Conservation (phyloP, 2,329 filamentous ascomycete genomes). For the Colletotrichum sp. region DNA sequence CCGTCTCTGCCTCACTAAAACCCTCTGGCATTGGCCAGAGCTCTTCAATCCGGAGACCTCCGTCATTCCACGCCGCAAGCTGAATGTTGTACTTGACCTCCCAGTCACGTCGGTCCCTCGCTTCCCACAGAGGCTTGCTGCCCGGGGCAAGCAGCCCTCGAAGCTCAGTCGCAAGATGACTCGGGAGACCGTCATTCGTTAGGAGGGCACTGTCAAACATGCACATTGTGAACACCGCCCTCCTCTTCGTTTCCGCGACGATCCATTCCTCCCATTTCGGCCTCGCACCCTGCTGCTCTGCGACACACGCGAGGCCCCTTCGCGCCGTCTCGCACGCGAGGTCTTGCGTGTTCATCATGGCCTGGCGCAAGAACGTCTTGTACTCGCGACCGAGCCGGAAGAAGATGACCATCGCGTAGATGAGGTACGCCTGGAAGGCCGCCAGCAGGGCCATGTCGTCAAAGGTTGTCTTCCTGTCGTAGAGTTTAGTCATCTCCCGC, state of each 20-base stretch:
- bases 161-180: slow-evolving; percentile 55
- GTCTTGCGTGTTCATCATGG: slow-evolving; percentile 55
- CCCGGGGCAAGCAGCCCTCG: slow-evolving; percentile 45
- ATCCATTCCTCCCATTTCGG: slow-evolving; percentile 61
- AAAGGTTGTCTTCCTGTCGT: slow-evolving; percentile 27
- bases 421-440: slow-evolving; percentile 57
- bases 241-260: slow-evolving; percentile 54
- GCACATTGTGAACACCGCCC: slow-evolving; percentile 57
- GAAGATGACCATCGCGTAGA: slow-evolving; percentile 56
- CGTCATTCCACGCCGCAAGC: slow-evolving; percentile 45
- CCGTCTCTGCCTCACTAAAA: slow-evolving; percentile 32
- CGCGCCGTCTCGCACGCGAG: slow-evolving; percentile 45
- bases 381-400: slow-evolving; percentile 36
- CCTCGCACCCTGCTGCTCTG: slow-evolving; percentile 40
- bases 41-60: slow-evolving; percentile 50
- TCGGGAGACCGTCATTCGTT: slow-evolving; percentile 44
- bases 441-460: slow-evolving; percentile 39
- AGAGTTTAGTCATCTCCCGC: slow-evolving; percentile 47
- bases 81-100: slow-evolving; percentile 45
- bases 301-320: slow-evolving; percentile 46
- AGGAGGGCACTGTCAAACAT: slow-evolving; percentile 56
- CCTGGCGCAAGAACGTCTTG: slow-evolving; percentile 39
- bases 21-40: slow-evolving; percentile 48
- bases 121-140: slow-evolving; percentile 47
- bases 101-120: slow-evolving; percentile 42